Evolutionary conservation across 257 asterid species (phyloP), one percentile per base, ranked within the genome.

Genomic region (Knoxia roxburghii): DNA sequence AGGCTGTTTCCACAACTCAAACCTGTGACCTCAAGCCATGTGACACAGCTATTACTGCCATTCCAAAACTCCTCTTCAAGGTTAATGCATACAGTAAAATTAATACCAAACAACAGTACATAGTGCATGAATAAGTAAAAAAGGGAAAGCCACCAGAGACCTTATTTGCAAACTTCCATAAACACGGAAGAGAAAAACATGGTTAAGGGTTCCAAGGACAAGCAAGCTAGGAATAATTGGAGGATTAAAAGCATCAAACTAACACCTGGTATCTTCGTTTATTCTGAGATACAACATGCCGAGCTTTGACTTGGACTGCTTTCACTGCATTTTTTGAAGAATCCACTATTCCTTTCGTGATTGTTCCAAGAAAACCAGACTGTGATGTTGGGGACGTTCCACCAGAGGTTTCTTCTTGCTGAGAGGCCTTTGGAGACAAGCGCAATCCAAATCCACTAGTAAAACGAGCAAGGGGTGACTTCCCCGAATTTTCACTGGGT

Each of bases 181-280:
- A 46, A 46, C 40, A 30, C 72, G n/a, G 9, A 41, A 27, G 29
- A 12, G 6, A 49, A 12, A 48, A 48, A 43, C 29, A 30, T n/a
- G 32, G 30, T 30, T 32, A 52, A 30, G 6, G 12, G 15, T 26
- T 11, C 29, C 29, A 4, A 51, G 0, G 20, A 27, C 14, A 15
- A 62, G 33, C 23, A 61, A 51, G 17, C 7, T 14, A 27, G 40
- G 48, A 46, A 35, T 14, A 14, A 48, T 29, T 67, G 29, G 48
- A 72, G 52, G 24, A 40, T 39, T 18, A 23, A 73, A 43, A 60
- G 49, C 45, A 60, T 39, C 65, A 43, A 56, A 70, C 50, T 67
- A 64, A 51, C 54, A 94, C 99, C 98, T 94, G 99, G 73, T 90
- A 94, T 90, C 99, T 87, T 83, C 99, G 85, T 76, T 94, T 94